phyloP scores from a whole-genome alignment of 1,284 basidiomycete species.

The Ustilago curta region DNA sequence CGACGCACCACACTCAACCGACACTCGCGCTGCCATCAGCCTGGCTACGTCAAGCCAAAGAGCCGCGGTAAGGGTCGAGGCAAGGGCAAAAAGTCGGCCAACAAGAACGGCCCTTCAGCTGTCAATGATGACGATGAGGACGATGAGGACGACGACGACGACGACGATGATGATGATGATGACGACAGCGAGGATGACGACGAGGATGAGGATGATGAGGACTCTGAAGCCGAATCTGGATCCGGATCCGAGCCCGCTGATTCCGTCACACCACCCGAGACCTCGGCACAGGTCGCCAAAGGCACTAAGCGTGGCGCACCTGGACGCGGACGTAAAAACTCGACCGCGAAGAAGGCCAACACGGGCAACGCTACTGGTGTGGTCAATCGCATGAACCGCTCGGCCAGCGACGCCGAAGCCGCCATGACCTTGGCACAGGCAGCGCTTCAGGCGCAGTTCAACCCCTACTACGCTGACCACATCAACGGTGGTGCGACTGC shows the following conservation, averaged over 20 bases:
- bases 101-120: slow-evolving; percentile 20
- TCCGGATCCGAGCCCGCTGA: slow-evolving; percentile 40
- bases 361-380: slow-evolving; percentile 42
- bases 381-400: slow-evolving; percentile 50
- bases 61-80: slow-evolving; percentile 52
- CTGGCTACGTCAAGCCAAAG: slow-evolving; percentile 60
- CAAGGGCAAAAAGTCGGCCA: slow-evolving; percentile 49
- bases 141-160: slow-evolving; percentile 53
- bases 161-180: slow-evolving; percentile 54
- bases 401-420: slow-evolving; percentile 58
- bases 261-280: slow-evolving; percentile 37
- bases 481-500: slow-evolving; percentile 17
- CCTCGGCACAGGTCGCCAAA: slow-evolving; percentile 38
- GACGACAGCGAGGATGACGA: slow-evolving; percentile 42
- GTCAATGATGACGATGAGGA: slow-evolving; percentile 39
- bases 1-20: slow-evolving; percentile 69
- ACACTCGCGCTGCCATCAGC: slow-evolving; percentile 63
- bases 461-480: slow-evolving; percentile 48
- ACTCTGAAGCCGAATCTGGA: slow-evolving; percentile 35
- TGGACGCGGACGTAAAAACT: slow-evolving; percentile 43
- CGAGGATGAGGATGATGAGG: slow-evolving; percentile 20
- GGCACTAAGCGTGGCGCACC: slow-evolving; percentile 44
- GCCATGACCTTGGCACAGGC: slow-evolving; percentile 61
- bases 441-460: slow-evolving; percentile 55
- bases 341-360: slow-evolving; percentile 46